Conservation (phyloP, 192 early-diverging fungal genomes). For the Spizellomyces sp. region DNA sequence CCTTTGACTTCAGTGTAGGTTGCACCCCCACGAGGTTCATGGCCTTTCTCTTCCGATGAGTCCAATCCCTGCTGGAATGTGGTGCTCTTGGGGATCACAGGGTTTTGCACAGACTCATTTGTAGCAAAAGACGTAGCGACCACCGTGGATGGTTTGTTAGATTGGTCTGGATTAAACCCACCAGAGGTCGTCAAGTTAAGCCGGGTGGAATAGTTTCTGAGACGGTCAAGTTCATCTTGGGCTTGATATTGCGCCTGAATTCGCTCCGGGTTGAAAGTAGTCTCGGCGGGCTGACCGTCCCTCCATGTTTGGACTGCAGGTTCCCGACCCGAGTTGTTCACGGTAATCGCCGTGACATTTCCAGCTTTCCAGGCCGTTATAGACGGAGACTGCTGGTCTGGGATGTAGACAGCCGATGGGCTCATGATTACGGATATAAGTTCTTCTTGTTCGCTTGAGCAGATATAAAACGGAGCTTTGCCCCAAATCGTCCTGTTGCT, state of each 20-base stretch:
- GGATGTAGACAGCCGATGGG: too few relatives aligned
- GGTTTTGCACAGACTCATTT: neutral
- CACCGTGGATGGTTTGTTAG: neutral
- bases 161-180: neutral
- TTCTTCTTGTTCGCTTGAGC: too few relatives aligned
- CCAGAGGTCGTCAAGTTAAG: neutral
- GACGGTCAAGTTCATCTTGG: conserved; percentile 24
- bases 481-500: too few relatives aligned
- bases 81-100: neutral
- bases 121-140: neutral
- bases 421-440: too few relatives aligned
- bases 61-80: neutral
- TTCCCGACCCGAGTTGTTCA: too few relatives aligned
- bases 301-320: neutral
- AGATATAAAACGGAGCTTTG: too few relatives aligned
- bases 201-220: conserved; percentile 1
- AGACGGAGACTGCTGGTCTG: too few relatives aligned
- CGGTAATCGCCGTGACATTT: too few relatives aligned
- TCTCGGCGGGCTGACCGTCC: neutral
- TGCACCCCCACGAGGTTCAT: neutral
- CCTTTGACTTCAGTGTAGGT: conserved; percentile 31
- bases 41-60: neutral
- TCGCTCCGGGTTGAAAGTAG: neutral
- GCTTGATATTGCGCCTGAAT: conserved; percentile 7
- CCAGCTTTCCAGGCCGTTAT: too few relatives aligned